A percentile compares a stretch with the other conserved stretches of the same genome.
phyloP scores from a whole-genome alignment of 768 basidiomycete species.

The Tylopilus felleus region DNA sequence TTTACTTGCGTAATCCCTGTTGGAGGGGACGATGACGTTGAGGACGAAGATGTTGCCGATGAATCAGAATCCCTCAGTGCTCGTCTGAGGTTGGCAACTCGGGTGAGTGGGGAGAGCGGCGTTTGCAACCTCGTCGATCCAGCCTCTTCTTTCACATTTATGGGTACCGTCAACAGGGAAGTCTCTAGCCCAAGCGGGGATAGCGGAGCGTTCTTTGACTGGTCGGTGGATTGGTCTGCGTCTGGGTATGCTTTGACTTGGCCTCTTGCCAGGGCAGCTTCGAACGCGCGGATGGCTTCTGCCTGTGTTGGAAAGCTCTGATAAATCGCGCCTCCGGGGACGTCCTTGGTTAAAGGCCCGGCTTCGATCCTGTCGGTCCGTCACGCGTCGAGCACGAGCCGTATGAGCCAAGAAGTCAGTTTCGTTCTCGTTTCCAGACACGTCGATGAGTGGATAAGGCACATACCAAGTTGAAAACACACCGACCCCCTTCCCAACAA shows the following conservation, averaged over 20 bases:
- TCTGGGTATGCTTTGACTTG: conserved; percentile 23
- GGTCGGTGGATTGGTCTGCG: neutral
- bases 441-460: neutral
- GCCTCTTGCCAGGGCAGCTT: conserved; percentile 27
- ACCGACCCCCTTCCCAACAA: conserved; percentile 26
- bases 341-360: conserved; percentile 39
- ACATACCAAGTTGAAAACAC: conserved; percentile 30
- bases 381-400: neutral
- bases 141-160: neutral
- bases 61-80: conserved; percentile 5
- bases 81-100: conserved; percentile 7
- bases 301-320: conserved; percentile 43
- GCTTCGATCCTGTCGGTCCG: conserved; percentile 42
- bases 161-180: conserved; percentile 17
- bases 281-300: conserved; percentile 38
- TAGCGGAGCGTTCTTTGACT: conserved; percentile 5
- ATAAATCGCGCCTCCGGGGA: conserved; percentile 40
- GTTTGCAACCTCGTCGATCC: neutral
- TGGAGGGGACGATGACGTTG: conserved; percentile 23
- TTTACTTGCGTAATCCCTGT: conserved; percentile 23
- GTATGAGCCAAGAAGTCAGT: conserved; percentile 22
- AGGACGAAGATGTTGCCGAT: neutral
- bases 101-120: neutral
- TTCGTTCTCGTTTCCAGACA: conserved; percentile 21
- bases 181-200: conserved; percentile 18